phyloP scores from a whole-genome alignment of 2,329 filamentous ascomycete genomes.

The Laburnicola sp. region DNA sequence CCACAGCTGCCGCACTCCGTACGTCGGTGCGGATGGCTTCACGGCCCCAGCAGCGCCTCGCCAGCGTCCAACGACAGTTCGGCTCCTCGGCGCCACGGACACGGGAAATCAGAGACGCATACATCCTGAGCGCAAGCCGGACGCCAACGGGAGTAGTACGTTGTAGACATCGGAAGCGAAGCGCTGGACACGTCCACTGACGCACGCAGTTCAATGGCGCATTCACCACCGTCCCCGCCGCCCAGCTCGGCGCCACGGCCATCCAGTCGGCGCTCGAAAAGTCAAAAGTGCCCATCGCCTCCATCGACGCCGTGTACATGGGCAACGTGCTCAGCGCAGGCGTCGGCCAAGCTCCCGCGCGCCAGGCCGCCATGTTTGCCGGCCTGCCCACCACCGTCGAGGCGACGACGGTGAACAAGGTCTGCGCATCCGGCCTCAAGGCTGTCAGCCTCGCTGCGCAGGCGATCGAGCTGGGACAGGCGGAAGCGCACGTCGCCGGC shows the following conservation, averaged over 20 bases:
- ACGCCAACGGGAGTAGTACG: conserved; percentile 86
- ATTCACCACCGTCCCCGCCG: conserved; percentile 78
- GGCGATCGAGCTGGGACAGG: conserved; percentile 88
- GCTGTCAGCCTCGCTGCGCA: conserved; percentile 88
- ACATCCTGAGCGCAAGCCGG: conserved; percentile 86
- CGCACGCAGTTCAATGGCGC: conserved; percentile 85
- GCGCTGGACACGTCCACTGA: conserved; percentile 11
- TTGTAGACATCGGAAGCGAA: background rate
- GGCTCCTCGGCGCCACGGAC: conserved; percentile 35
- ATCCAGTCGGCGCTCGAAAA: conserved; percentile 90
- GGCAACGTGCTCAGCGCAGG: conserved; percentile 87
- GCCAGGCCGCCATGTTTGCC: conserved; percentile 87
- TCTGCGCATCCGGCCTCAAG: conserved; percentile 94
- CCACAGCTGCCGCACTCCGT: too few relatives aligned
- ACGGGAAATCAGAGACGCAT: conserved; percentile 83
- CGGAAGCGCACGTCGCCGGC: conserved; percentile 86
- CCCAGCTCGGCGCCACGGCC: conserved; percentile 84
- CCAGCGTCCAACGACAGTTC: conserved; percentile 44
- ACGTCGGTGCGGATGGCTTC: conserved; percentile 42
- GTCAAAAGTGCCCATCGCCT: conserved; percentile 76
- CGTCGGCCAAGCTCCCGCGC: conserved; percentile 86
- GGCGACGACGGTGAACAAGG: conserved; percentile 94
- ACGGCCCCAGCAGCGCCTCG: conserved; percentile 42
- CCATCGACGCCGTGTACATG: conserved; percentile 94
- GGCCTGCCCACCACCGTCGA: conserved; percentile 81